Percentiles rank a stretch among this genome's conserved stretches.
Conservation (phyloP, 2,329 filamentous ascomycete species). For the Curvularia sp. region DNA sequence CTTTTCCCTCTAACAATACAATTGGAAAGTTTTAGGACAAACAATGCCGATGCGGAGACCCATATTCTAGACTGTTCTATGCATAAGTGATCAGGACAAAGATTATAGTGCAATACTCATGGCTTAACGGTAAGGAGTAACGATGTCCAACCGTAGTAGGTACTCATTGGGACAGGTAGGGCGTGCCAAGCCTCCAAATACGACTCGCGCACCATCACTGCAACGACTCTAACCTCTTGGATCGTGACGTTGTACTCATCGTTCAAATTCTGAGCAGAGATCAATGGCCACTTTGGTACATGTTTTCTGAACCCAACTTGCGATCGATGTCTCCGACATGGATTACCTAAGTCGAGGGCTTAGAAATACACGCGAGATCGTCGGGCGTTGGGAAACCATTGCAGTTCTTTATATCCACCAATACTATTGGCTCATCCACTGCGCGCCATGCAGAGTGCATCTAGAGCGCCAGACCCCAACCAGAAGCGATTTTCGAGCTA, state of each 20-base stretch:
- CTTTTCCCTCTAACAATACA: background rate
- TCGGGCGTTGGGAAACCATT: conserved; percentile 9
- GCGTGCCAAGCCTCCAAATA: conserved; percentile 1
- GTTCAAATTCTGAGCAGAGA: too few relatives aligned
- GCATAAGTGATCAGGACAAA: background rate
- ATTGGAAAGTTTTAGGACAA: too few relatives aligned
- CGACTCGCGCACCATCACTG: background rate
- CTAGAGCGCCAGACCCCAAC: background rate
- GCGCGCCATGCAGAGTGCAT: conserved; percentile 3
- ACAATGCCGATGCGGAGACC: background rate
- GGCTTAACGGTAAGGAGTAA: background rate
- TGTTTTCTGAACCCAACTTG: background rate
- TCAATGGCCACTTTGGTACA: too few relatives aligned
- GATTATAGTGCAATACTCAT: background rate
- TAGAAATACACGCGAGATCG: conserved; percentile 14
- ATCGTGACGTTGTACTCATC: background rate
- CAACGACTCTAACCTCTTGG: background rate
- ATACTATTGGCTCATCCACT: conserved; percentile 2
- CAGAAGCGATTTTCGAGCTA: conserved; percentile 15
- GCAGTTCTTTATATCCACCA: conserved; percentile 4
- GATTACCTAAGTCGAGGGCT: background rate
- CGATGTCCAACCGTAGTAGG: background rate
- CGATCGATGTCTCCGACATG: background rate
- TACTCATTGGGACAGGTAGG: background rate
- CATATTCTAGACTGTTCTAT: background rate